Percentiles rank a stretch among this genome's conserved stretches.
These are phyloP conservation scores for Rubia balearica DNA, from an alignment of 305 asterid species.

Conservation along the genomic window DNA sequence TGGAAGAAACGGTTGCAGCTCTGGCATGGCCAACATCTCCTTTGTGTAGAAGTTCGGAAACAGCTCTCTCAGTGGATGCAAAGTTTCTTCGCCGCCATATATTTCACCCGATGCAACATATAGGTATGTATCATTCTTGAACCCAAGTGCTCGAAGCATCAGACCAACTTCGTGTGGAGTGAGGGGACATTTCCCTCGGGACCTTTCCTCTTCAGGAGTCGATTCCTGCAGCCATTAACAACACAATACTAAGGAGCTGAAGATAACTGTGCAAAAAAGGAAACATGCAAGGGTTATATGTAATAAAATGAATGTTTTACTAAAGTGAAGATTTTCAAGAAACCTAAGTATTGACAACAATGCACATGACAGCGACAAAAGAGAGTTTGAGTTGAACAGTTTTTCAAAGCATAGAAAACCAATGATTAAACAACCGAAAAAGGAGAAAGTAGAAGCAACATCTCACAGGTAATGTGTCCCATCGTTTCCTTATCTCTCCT, in stretches of 20 bases:
- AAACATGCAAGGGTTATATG: neutral
- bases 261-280: neutral
- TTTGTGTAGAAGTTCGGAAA: conserved; percentile 93
- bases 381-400: neutral
- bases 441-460: conserved; percentile 15
- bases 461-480: conserved; percentile 96
- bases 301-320: neutral
- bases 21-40: conserved; percentile 84
- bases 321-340: neutral
- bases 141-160: conserved; percentile 93
- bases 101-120: conserved; percentile 98
- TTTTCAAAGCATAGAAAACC: neutral
- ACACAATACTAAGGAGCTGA: neutral
- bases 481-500: conserved; percentile 87
- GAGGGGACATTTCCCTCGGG: conserved; percentile 95
- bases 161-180: conserved; percentile 97
- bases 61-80: conserved; percentile 86
- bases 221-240: conserved; percentile 48
- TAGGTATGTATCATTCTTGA: conserved; percentile 68
- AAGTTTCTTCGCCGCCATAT: conserved; percentile 96
- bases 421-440: neutral
- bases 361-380: neutral
- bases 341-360: neutral
- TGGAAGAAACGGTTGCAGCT: conserved; percentile 66
- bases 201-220: conserved; percentile 92